Percentiles rank a stretch among this genome's conserved stretches.
These are phyloP conservation scores for Komagataella phaffii DNA, from an alignment of 805 yeast species.

Conservation along the genomic window DNA sequence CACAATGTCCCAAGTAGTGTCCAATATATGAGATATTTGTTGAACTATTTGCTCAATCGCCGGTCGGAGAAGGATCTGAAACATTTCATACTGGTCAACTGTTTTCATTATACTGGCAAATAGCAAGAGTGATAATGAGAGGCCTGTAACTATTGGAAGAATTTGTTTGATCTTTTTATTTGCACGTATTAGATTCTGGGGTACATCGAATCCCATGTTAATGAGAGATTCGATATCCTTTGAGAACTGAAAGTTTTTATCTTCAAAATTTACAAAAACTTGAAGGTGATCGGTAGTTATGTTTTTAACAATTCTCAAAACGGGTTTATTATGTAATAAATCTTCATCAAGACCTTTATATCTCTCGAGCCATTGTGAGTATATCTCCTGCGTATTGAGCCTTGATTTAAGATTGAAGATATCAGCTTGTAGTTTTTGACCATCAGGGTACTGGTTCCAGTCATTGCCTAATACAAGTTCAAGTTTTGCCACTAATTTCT, in stretches of 20 bases:
- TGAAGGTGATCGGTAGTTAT: conserved; percentile 5
- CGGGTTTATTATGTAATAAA: background rate
- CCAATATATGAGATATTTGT: conserved; percentile 19
- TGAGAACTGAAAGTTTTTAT: conserved; percentile 23
- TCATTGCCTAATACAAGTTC: conserved; percentile 42
- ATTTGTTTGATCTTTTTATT: conserved; percentile 37
- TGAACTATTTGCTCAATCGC: conserved; percentile 14
- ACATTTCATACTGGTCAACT: conserved; percentile 9
- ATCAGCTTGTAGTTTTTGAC: conserved; percentile 44
- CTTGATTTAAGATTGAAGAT: conserved; percentile 29
- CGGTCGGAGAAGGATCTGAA: conserved; percentile 2
- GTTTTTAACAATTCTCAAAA: background rate
- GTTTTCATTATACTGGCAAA: conserved; percentile 19
- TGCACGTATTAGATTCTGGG: conserved; percentile 31
- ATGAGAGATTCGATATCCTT: conserved; percentile 41
- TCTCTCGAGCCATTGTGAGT: conserved; percentile 34
- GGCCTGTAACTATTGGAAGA: conserved; percentile 41
- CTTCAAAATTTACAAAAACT: conserved; percentile 39
- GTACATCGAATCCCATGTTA: conserved; percentile 40
- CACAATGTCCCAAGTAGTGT: conserved; percentile 40
- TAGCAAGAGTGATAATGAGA: conserved; percentile 36
- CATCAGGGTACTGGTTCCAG: conserved; percentile 55
- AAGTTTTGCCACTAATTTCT: conserved; percentile 26
- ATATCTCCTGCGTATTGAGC: conserved; percentile 27
- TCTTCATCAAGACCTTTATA: background rate